Base-by-base conservation (phyloP, 2,329 filamentous ascomycete species). In the Cladobotryum protrusum region DNA sequence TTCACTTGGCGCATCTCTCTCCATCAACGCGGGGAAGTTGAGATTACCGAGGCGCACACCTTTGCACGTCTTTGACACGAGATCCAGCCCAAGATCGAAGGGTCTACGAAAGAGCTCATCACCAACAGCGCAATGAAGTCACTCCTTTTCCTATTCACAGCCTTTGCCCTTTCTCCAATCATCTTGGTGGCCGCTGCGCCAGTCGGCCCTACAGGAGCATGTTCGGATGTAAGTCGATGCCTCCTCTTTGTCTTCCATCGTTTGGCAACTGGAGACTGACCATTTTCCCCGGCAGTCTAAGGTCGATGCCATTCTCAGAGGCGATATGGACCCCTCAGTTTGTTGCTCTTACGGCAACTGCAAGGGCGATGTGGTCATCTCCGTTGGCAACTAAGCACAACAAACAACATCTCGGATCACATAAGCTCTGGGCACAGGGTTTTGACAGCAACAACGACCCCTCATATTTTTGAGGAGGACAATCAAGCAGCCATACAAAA, bases 261-360 rank as follows among this genome's bases (percentile, higher is more conserved):
- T 5, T 5, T 9, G 13, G n/a, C 33, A 6, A 4, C 42, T 8
- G 13, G 17, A 4, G 15, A 18, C 32, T 8, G 13, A 40, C 48
- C 45, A n/a, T 53, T 56, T 29, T 8, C 36, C 44, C 13, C 36
- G 2, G 35, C 37, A 70, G 67, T 41, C 34, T 18, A 67, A 67
- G 44, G 61, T 70, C 32, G 67, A 70, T 52, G 64, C 63, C 13
- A 79, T 79, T 36, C 69, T 79, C 43, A 71, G 64, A 24, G 75
- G 76, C 47, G 61, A 70, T 24, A 65, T 75, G 52, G 67, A 69
- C 17, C 68, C 74, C n/a, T 72, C 76, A 24, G 71, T 64, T 12
- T 79, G 77, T 61, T 80, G 77, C 61, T 73, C 72, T n/a, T 78
- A 79, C 54, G 76, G 77, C 45, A 65, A 65, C 33, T 79, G 76